A percentile compares a stretch with the other conserved stretches of the same genome.
These are phyloP conservation scores for Solanum corneliomulleri DNA, from an alignment of 257 asterid genomes.

Conservation along the genomic window DNA sequence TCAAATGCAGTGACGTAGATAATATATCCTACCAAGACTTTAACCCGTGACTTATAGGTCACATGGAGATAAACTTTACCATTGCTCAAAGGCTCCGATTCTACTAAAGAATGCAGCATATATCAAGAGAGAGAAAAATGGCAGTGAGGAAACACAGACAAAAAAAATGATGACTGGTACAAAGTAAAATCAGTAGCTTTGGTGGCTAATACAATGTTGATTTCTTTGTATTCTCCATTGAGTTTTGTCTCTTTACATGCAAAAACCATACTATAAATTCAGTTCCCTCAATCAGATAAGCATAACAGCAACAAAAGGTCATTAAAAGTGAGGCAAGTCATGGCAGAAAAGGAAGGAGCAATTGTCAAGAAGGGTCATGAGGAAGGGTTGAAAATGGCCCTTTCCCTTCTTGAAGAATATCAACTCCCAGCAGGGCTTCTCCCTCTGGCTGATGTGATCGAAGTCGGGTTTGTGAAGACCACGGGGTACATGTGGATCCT, in stretches of 20 bases:
- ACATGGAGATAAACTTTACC: neutral
- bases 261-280: neutral
- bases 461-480: slow-evolving; percentile 56
- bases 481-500: slow-evolving; percentile 73
- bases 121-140: neutral
- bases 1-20: neutral
- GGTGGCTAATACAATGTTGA: neutral
- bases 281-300: neutral
- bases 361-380: slow-evolving; percentile 38
- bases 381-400: slow-evolving; percentile 46
- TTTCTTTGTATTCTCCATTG: neutral
- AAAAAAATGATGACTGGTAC: neutral
- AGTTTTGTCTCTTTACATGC: neutral
- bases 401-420: slow-evolving; percentile 49
- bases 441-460: slow-evolving; percentile 52
- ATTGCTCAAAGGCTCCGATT: neutral
- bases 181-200: neutral
- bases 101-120: neutral
- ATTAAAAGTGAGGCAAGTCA: slow-evolving; percentile 1
- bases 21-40: neutral
- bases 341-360: slow-evolving; percentile 75
- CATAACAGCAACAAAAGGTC: neutral
- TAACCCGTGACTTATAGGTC: neutral
- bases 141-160: neutral
- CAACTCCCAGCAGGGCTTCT: slow-evolving; percentile 70